Conservation (phyloP, 768 basidiomycete species). For the Tylopilus sp. region DNA sequence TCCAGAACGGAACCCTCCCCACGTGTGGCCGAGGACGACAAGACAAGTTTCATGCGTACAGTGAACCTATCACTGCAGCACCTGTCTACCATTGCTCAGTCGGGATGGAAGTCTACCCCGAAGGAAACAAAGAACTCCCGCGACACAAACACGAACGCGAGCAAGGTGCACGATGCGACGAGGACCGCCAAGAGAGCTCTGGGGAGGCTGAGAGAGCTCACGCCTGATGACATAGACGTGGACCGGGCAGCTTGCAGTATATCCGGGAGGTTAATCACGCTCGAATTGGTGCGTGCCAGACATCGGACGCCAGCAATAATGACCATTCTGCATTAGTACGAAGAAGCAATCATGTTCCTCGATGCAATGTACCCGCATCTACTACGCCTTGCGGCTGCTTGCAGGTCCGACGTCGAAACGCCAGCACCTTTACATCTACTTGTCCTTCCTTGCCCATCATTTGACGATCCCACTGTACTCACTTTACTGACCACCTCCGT, state of each 20-base stretch:
- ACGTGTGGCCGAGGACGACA: constrained; percentile 34
- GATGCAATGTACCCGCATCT: constrained; percentile 46
- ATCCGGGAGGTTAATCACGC: constrained; percentile 58
- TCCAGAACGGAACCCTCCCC: background rate
- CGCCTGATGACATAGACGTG: constrained; percentile 53
- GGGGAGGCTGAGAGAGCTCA: constrained; percentile 41
- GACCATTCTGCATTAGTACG: constrained; percentile 41
- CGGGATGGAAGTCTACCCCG: constrained; percentile 51
- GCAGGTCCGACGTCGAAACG: background rate
- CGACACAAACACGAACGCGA: constrained; percentile 23
- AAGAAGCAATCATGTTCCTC: constrained; percentile 45
- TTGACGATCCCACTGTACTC: constrained; percentile 35
- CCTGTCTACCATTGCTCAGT: constrained; percentile 48
- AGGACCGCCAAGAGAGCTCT: constrained; percentile 44
- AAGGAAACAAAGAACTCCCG: constrained; percentile 25
- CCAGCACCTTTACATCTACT: constrained; percentile 29
- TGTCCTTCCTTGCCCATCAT: constrained; percentile 43
- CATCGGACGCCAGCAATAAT: background rate
- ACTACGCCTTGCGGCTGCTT: constrained; percentile 6
- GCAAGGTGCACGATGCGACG: constrained; percentile 34
- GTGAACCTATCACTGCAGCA: constrained; percentile 62
- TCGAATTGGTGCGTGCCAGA: constrained; percentile 62
- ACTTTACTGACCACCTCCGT: constrained; percentile 61
- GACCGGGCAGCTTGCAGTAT: constrained; percentile 72
- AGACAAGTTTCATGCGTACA: constrained; percentile 52